phyloP scores from a whole-genome alignment of 495 filamentous ascomycete species.

The Cercophora sp. region DNA sequence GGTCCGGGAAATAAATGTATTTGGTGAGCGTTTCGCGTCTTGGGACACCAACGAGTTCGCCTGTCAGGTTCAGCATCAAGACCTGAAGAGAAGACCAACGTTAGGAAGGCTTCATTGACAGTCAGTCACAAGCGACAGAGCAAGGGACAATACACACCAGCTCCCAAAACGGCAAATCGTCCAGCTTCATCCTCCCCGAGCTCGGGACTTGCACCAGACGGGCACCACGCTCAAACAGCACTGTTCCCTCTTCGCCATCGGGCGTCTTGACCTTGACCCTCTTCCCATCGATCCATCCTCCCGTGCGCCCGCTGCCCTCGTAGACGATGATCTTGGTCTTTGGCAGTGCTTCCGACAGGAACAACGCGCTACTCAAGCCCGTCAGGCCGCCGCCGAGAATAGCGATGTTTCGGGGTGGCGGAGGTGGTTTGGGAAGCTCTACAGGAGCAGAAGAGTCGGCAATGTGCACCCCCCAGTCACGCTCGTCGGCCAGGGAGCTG shows the following conservation, averaged over 20 bases:
- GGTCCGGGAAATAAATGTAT: conserved; percentile 92
- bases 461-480: not conserved
- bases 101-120: too few species aligned
- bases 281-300: conserved; percentile 81
- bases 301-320: conserved; percentile 63
- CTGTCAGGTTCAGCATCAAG: too few species aligned
- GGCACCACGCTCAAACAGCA: conserved; percentile 83
- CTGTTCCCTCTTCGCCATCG: conserved; percentile 44
- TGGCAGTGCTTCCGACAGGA: conserved; percentile 57
- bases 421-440: not conserved
- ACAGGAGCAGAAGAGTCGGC: not conserved
- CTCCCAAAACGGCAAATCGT: conserved; percentile 42
- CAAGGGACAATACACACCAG: conserved; percentile 31
- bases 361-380: conserved; percentile 77
- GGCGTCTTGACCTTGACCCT: conserved; percentile 48
- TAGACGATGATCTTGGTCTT: conserved; percentile 65
- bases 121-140: too few species aligned
- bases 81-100: too few species aligned
- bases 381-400: conserved; percentile 88
- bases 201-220: conserved; percentile 62
- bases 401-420: conserved; percentile 46
- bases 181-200: conserved; percentile 20
- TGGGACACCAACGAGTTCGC: conserved; percentile 51
- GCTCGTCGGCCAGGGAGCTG: not conserved
- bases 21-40: too few species aligned